Evolutionary conservation across 2,329 filamentous ascomycete species (phyloP).

Genomic region (Claviceps sp.): DNA sequence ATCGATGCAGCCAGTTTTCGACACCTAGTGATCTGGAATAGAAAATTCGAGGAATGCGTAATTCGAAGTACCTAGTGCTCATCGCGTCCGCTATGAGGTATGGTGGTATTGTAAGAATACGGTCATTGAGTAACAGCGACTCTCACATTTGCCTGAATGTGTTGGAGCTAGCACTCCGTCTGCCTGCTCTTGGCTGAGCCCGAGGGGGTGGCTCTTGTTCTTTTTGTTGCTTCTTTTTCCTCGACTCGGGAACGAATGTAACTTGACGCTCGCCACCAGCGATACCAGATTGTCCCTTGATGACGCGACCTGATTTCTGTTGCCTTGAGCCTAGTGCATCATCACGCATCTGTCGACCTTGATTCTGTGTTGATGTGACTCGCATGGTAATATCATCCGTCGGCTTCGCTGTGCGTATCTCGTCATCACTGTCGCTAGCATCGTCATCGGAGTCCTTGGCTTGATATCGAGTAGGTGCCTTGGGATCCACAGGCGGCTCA

Average conservation of each 20-base stretch:
- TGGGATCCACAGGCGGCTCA: conserved; percentile 18
- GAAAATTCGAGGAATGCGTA: no score
- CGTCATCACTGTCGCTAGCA: conserved; percentile 26
- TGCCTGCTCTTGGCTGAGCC: conserved; percentile 24
- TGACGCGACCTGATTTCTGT: conserved; percentile 34
- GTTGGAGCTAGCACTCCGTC: conserved; percentile 65
- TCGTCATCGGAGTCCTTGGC: conserved; percentile 30
- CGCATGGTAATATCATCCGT: conserved; percentile 43
- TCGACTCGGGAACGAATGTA: conserved; percentile 55
- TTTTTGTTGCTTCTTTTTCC: conserved; percentile 33
- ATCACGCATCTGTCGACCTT: conserved; percentile 41
- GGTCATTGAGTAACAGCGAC: not conserved
- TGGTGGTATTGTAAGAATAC: conserved; percentile 7
- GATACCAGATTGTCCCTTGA: conserved; percentile 32
- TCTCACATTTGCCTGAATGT: conserved; percentile 52
- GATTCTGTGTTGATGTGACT: conserved; percentile 55
- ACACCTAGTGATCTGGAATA: no score
- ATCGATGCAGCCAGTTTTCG: no score
- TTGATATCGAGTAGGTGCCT: conserved; percentile 25
- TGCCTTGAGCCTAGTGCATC: conserved; percentile 42
- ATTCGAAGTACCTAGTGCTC: no score
- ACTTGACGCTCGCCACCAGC: conserved; percentile 52
- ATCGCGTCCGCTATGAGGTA: not conserved
- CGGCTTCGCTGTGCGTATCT: conserved; percentile 10
- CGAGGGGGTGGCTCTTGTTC: conserved; percentile 18